These are phyloP conservation scores for Dysphania ambrosioides DNA, from an alignment of 148 eudicot genomes.

Conservation along the genomic window DNA sequence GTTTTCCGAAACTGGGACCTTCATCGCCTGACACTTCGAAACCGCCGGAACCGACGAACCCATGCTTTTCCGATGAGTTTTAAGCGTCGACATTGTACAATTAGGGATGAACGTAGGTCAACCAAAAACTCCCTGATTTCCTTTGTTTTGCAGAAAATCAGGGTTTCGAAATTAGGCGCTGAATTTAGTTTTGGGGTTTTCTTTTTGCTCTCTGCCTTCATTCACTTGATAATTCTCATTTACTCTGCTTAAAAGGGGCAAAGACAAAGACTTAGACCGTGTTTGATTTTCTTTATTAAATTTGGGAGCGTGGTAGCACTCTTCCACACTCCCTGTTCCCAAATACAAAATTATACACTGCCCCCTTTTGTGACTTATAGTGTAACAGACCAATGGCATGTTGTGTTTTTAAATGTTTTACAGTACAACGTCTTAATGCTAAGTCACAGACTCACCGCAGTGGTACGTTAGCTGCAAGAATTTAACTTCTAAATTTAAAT, in stretches of 20 bases:
- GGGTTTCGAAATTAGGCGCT: background rate
- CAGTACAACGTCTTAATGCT: too few species aligned
- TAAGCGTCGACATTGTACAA: background rate
- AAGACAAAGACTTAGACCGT: background rate
- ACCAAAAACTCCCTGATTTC: too few species aligned
- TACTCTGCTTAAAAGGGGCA: background rate
- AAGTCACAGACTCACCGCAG: too few species aligned
- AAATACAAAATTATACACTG: too few species aligned
- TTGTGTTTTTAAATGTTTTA: background rate
- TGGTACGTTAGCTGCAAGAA: too few species aligned
- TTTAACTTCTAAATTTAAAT: constrained; percentile 2
- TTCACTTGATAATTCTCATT: too few species aligned
- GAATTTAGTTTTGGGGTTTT: background rate
- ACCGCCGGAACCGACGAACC: background rate
- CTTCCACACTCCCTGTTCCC: background rate
- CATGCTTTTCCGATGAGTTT: background rate
- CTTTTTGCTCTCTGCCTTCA: background rate
- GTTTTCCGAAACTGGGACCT: background rate
- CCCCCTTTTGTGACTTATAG: too few species aligned
- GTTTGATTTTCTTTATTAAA: background rate
- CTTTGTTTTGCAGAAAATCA: too few species aligned
- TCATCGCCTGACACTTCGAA: background rate
- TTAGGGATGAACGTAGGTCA: background rate
- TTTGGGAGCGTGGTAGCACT: background rate
- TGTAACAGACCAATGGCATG: background rate